Conservation (phyloP, 148 eudicot species). For the Drosera capensis region DNA sequence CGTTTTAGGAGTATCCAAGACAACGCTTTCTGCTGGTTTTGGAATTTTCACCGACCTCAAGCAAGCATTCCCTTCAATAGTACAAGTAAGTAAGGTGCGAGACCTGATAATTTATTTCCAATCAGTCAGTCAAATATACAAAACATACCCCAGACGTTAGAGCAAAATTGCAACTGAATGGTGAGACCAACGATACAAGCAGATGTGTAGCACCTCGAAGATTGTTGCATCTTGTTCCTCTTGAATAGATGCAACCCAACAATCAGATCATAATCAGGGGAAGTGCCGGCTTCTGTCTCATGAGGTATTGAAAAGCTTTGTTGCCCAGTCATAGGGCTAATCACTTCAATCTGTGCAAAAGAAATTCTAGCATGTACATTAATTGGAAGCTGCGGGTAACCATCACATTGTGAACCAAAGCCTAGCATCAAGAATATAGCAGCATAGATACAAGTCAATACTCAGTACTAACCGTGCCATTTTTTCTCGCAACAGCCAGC, state of each 20-base stretch:
- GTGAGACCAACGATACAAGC: neutral
- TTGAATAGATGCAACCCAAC: conserved; percentile 73
- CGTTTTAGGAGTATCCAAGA: conserved; percentile 13
- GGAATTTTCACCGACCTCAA: conserved; percentile 31
- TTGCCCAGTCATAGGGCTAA: conserved; percentile 66
- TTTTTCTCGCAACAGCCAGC: conserved; percentile 77
- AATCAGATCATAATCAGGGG: conserved; percentile 36
- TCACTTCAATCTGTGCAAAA: conserved; percentile 42
- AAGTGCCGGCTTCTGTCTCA: conserved; percentile 12
- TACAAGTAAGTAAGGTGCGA: conserved; percentile 65
- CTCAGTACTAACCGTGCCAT: conserved; percentile 52
- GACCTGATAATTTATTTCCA: conserved; percentile 57
- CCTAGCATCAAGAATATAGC: neutral
- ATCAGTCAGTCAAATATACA: no score
- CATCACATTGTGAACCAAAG: neutral
- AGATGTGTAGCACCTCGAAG: conserved; percentile 31
- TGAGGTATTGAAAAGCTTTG: conserved; percentile 26
- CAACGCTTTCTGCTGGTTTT: conserved; percentile 10
- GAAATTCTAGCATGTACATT: neutral
- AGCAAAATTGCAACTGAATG: neutral
- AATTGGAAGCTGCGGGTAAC: conserved; percentile 2
- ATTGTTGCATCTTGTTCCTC: conserved; percentile 22
- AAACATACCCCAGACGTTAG: neutral
- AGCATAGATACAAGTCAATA: neutral
- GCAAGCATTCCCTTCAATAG: conserved; percentile 53